Base-by-base conservation (phyloP, 371 early-diverging fungal species). In the Mucor plumbeus region DNA sequence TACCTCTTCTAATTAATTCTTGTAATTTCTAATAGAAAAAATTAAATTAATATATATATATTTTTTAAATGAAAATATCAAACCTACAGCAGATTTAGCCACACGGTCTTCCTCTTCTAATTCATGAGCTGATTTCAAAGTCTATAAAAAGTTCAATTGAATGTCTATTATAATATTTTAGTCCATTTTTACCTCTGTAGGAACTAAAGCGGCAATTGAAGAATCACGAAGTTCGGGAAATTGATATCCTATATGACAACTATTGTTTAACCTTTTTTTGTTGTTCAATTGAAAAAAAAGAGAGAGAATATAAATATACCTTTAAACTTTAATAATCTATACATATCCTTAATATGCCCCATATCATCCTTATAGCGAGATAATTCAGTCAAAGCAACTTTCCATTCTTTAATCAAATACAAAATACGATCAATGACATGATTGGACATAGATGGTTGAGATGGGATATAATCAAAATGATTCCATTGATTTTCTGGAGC, bases 381-480 rank as follows among this genome's bases (percentile, higher is more conserved):
- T 36, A 87, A 82, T 39, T 87, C 88, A 63, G 91, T 91, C 10
- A 97, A 72, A 0, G 96, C 93, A 26, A 90, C 76, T 40, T 94
- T 91, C 99, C 99, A 99, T 72, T 92, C 92, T 68, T 95, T 92
- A 48, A 98, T 89, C 74, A 97, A 77, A 71, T 95, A 96, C 50
- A 99, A 76, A 58, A 99, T 94, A 61, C 91, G 89, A 67, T 87
- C 81, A 56, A 95, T 92, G 14, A 92, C 88, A 3, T 87, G 83
- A 40, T 86, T 90, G 11, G 84, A 80, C 44, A 80, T 67, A 44
- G 63, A 60, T n/a, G 65, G 68, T 19, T 64, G 73, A 35, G 61
- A 47, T 1, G 71, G 70, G 13, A 71, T 63, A 66, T 61, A 74
- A 26, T 72, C 75, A 59, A 75, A 74, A 17, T 74, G 74, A 43